Percentiles rank a stretch among this genome's conserved stretches.
Evolutionary conservation across 345 rosid species (phyloP).

Genomic region (Eucalyptus guilfoylei): DNA sequence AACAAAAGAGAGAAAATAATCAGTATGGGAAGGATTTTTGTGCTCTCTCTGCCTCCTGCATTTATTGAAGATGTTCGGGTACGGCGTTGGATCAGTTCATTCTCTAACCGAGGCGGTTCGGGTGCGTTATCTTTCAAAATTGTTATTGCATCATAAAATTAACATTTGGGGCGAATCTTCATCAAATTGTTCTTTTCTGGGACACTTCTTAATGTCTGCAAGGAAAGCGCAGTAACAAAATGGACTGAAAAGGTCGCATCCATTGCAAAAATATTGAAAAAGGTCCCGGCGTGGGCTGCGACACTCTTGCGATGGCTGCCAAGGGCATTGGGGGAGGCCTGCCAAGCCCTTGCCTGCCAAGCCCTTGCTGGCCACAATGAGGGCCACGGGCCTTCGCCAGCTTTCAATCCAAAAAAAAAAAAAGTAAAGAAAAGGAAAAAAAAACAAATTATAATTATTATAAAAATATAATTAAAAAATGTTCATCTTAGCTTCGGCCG

Average conservation of each 20-base stretch:
- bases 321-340: too few species aligned
- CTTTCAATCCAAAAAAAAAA: too few species aligned
- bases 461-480: too few species aligned
- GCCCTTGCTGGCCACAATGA: too few species aligned
- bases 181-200: neutral
- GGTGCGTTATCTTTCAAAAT: neutral
- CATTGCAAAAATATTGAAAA: too few species aligned
- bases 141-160: neutral
- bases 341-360: too few species aligned
- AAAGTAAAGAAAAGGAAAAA: accelerated
- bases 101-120: neutral
- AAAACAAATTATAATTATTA: too few species aligned
- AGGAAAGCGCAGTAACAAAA: too few species aligned
- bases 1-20: neutral
- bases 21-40: neutral
- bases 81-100: neutral
- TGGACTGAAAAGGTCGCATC: too few species aligned
- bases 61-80: neutral
- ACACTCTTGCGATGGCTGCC: too few species aligned
- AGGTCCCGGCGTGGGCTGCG: too few species aligned
- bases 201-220: neutral
- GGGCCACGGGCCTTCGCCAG: accelerated
- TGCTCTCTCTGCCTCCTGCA: neutral
- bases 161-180: neutral
- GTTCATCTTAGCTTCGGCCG: accelerated